Evolutionary conservation across 1,139 yeast genomes (phyloP).

Genomic region (Debaryomyces psychrophilus): DNA sequence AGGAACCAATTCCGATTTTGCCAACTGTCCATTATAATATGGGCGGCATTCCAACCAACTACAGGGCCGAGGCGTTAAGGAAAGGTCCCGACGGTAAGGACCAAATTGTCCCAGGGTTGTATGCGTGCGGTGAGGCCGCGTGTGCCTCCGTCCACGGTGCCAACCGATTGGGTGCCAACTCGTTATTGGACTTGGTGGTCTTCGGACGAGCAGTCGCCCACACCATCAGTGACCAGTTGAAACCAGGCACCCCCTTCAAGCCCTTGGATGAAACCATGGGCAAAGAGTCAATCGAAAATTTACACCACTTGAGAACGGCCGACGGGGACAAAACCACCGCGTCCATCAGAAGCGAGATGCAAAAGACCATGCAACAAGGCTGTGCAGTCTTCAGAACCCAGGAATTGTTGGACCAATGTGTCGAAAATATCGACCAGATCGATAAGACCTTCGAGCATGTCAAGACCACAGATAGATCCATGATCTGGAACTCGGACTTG

Average conservation of each 20-base stretch:
- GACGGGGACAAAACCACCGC: constrained; percentile 82
- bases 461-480: constrained; percentile 91
- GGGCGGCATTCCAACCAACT: constrained; percentile 99
- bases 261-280: constrained; percentile 82
- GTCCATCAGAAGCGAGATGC: constrained; percentile 89
- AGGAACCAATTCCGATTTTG: constrained; percentile 97
- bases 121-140: constrained; percentile 99
- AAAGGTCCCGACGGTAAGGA: constrained; percentile 88
- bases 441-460: constrained; percentile 71
- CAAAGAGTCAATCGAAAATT: constrained; percentile 83
- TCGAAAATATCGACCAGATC: constrained; percentile 70
- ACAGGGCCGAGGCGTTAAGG: constrained; percentile 93
- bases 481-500: constrained; percentile 98
- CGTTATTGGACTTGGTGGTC: constrained; percentile 94
- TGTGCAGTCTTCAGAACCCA: constrained; percentile 97
- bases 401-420: constrained; percentile 92
- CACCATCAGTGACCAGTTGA: constrained; percentile 80
- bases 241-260: constrained; percentile 87
- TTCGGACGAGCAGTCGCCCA: constrained; percentile 98
- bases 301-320: constrained; percentile 87
- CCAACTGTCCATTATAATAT: constrained; percentile 99
- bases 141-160: constrained; percentile 99
- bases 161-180: constrained; percentile 98
- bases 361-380: constrained; percentile 93
- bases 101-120: constrained; percentile 87